Evolutionary conservation across 176 grass and related monocot genomes (phyloP), one percentile per base, ranked within the genome.

Genomic region (Aegilops umbellulata): DNA sequence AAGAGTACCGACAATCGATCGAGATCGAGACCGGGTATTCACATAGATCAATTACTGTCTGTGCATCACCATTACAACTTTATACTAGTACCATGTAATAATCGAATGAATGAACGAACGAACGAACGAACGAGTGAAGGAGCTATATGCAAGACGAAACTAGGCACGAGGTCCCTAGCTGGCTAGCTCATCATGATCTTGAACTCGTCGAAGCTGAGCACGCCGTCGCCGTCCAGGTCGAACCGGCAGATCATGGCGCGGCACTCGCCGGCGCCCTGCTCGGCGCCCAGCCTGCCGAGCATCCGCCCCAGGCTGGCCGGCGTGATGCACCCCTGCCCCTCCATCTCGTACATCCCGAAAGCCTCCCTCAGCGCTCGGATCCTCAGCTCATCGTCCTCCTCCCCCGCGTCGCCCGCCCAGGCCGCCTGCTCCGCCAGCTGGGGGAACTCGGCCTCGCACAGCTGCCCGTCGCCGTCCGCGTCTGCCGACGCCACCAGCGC

Each of bases 141-240:
- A 47, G 44, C 44, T 47, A 47, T 47, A 47, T 47, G 44, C 44
- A 47, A 46, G 42, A 14, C 11, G 11, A 10, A 46, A 46, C 42
- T 44, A 4, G 8, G 42, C 12, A 4, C 15, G 3, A 55, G 16
- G 17, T 29, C 2, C 2, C 38, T 47, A 47, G 13, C 13, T 42
- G 9, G 0, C 44, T 55, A 55, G 15, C 15, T 46, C 90, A 92
- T 87, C 90, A 87, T 87, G 68, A 84, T 63, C 80, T 80, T 80
- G 90, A 92, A 92, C 87, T 92, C 90, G 34, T 92, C 80, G 61
- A 89, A 92, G 84, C 61, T 89, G 29, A 92, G 84, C 4, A 89
- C 80, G 4, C 90, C 87, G 12, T 92, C 87, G 9, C 87, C 84
- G 15, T 92, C 62, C 4, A 92, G 87, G 23, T 92, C 90, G 70